Base-by-base conservation (phyloP, 805 yeast species). In the Ogataea salicorniae region DNA sequence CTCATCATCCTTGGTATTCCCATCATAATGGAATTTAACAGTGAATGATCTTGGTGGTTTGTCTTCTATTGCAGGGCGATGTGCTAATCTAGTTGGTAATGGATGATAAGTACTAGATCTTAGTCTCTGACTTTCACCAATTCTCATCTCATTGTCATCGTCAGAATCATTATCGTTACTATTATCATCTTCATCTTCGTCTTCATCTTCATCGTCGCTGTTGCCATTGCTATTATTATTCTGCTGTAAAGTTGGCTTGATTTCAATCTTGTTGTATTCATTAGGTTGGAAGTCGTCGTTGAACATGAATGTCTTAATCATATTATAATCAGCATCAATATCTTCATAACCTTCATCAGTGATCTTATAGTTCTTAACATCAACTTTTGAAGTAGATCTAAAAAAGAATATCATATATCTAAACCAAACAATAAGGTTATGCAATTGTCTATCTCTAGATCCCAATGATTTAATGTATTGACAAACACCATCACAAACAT, bases 371-470 rank as follows among this genome's bases (percentile, higher is more conserved):
- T 76, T 74, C 50, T 70, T 68, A 14, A 68, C 55, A 54, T 75
- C 79, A 37, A 79, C 72, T 1, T 75, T 66, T 37, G 77, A 76
- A 1, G 83, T 76, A 13, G 80, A 71, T 48, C 65, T 71, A 56
- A 65, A 78, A 45, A 74, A 70, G 15, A 70, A 55, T 50, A 63
- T 56, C 51, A 68, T 53, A 42, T 63, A 52, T 60, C 66, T 48
- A 51, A 63, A 58, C 74, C 68, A 65, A 22, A 51, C 43, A 37
- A 60, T 41, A 29, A 66, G 43, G 36, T 50, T 50, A 20, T 50
- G 52, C 38, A 64, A 38, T 40, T 59, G 48, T 16, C 43, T 46
- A 43, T 64, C 67, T 5, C 37, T 36, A 7, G 47, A 29, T 1
- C 46, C 35, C 17, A 49, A 31, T 2, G 41, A 16, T 4, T 46